Evolutionary conservation across 78 protist species (phyloP).

Genomic region (Neovahlkampfia damariscottae): DNA sequence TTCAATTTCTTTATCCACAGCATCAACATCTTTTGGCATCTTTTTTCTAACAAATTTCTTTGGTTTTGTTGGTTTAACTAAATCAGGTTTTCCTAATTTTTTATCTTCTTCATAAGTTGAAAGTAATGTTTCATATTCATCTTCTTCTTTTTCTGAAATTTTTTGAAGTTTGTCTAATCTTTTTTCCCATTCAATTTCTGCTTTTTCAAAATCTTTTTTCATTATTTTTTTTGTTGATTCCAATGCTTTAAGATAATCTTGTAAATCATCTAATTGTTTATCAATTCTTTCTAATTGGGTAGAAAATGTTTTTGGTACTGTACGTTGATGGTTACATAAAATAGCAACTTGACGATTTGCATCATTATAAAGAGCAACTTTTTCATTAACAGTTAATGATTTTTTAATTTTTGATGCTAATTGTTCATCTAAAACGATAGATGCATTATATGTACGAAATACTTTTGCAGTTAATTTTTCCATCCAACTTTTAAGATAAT

Average conservation of each 20-base stretch:
- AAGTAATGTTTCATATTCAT: background rate
- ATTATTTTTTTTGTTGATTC: background rate
- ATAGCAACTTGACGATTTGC: conserved; percentile 92
- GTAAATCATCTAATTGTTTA: conserved; percentile 10
- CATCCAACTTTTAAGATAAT: conserved; percentile 73
- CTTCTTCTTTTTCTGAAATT: background rate
- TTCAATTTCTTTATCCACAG: background rate
- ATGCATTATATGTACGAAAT: conserved; percentile 99
- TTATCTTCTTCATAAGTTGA: background rate
- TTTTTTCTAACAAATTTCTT: background rate
- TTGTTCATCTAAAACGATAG: conserved; percentile 65
- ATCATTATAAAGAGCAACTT: conserved; percentile 60
- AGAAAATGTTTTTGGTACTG: conserved; percentile 53
- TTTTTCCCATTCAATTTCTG: background rate
- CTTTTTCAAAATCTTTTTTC: conserved; percentile 2
- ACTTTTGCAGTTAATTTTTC: conserved; percentile 91
- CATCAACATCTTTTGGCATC: conserved; percentile 9
- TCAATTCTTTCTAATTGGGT: conserved; percentile 27
- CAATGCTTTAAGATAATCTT: conserved; percentile 17
- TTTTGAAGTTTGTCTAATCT: background rate
- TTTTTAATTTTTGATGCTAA: background rate
- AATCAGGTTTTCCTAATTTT: background rate
- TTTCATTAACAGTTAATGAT: conserved; percentile 34
- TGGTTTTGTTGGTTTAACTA: background rate
- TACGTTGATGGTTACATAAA: conserved; percentile 96